phyloP scores from a whole-genome alignment of 2,329 filamentous ascomycete species.

The Xylaria sp. region DNA sequence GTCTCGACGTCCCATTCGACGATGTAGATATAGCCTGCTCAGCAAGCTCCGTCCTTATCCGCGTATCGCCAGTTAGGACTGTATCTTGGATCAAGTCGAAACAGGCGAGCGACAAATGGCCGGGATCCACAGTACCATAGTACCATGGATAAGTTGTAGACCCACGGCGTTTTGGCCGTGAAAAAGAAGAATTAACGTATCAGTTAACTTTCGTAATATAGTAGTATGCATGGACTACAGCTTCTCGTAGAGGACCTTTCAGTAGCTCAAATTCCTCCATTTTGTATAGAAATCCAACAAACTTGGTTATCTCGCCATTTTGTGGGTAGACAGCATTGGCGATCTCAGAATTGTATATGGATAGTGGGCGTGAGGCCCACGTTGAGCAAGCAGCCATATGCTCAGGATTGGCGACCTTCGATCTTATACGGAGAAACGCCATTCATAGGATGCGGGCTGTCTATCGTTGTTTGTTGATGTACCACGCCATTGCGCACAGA shows the following conservation, averaged over 20 bases:
- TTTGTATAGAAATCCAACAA: constrained; percentile 7
- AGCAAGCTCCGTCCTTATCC: constrained; percentile 16
- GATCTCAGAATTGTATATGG: neutral
- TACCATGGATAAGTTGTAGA: neutral
- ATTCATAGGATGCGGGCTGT: constrained; percentile 22
- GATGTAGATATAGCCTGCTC: constrained; percentile 17
- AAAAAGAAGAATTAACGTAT: constrained; percentile 8
- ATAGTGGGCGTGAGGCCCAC: neutral
- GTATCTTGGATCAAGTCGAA: neutral
- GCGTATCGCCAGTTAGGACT: neutral
- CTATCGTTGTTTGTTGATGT: constrained; percentile 10
- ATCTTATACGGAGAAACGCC: constrained; percentile 24
- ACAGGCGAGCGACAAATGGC: neutral
- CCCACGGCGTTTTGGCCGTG: neutral
- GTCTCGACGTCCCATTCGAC: constrained; percentile 14
- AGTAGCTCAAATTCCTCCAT: constrained; percentile 1
- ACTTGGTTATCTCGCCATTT: neutral
- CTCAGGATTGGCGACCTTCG: constrained; percentile 21
- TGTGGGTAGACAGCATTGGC: neutral
- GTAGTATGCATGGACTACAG: constrained; percentile 3
- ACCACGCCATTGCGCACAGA: constrained; percentile 23
- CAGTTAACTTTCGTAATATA: constrained; percentile 21
- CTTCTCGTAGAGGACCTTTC: neutral
- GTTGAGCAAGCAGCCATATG: neutral
- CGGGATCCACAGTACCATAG: neutral